Base-by-base conservation (phyloP, 148 eudicot species). In the Oxyria digyna region DNA sequence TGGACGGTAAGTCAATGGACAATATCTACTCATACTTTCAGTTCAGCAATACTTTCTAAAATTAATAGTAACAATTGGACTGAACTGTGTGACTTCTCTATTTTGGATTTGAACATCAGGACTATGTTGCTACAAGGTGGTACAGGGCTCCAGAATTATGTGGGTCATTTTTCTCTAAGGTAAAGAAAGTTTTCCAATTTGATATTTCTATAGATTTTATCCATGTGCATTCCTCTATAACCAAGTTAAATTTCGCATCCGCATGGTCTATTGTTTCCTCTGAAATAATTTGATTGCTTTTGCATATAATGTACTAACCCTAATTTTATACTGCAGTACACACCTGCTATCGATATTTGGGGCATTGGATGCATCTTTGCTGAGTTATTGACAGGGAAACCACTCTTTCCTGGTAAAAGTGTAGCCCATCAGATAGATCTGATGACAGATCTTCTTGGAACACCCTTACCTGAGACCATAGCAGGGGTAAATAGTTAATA, bases 71-170 rank as follows among this genome's bases (percentile, higher is more conserved):
- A 59, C 20, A 0, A 14, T 38, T 52, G 26, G 24, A 52, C 31
- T 10, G 31, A 0, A 24, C 1, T 1, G 9, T 38, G 8, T 1
- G 40, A 23, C 12, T 20, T 17, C 1, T 69, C 41, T 9, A 2
- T 46, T 35, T 68, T 50, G 21, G 26, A n/a, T 50, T 24, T 72
- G 64, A 20, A 66, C 35, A 62, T 26, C 83, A 87, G 91, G 91
- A 87, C 71, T 87, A 87, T 72, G 91, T 87, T 68, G 91, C 91
- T 66, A 86, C 91, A 69, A 81, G 91, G 68, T 86, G 91, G 91
- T 86, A 86, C 73, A 72, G 91, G 37, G 91, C 91, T 78, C 91
- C 91, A 26, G 91, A 87, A 59, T 65, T 87, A 38, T 87, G 91
- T 72, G 91, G 91, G 41, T 87, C 91, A 38, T 87, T 87, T 66